These are phyloP conservation scores for Cyclanthera cordifolia DNA, from an alignment of 306 rosid genomes.

Conservation along the genomic window DNA sequence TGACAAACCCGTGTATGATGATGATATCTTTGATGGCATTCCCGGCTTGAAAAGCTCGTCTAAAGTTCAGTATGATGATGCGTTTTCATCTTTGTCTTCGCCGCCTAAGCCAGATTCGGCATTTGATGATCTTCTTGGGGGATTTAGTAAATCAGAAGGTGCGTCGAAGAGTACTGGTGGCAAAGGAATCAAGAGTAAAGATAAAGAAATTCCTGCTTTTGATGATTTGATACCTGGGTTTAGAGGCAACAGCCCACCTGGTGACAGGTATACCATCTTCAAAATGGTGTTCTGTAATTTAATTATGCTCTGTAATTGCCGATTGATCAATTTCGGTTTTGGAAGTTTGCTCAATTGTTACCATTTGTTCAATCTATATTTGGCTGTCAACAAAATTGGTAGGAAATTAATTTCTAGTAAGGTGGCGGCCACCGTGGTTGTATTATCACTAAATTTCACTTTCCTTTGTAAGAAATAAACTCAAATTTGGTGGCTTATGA, in stretches of 20 bases:
- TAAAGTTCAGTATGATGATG: constrained; percentile 39
- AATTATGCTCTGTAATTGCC: background rate
- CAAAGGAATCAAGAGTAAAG: constrained; percentile 36
- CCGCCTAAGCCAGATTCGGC: constrained; percentile 35
- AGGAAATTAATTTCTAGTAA: no score
- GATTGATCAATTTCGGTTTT: background rate
- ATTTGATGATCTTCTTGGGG: constrained; percentile 74
- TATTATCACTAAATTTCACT: background rate
- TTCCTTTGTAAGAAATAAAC: background rate
- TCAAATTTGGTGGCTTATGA: background rate
- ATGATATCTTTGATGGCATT: constrained; percentile 76
- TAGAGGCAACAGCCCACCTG: constrained; percentile 36
- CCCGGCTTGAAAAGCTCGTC: constrained; percentile 68
- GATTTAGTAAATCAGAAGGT: constrained; percentile 60
- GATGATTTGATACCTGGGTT: constrained; percentile 83
- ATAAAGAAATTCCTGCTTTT: constrained; percentile 35
- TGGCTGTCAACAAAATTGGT: no score
- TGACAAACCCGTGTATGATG: constrained; percentile 76
- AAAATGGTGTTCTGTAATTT: background rate
- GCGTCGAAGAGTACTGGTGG: constrained; percentile 36
- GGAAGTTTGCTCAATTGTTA: background rate
- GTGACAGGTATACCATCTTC: constrained; percentile 45
- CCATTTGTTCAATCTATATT: background rate
- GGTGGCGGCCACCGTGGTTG: no score
- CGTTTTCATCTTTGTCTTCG: constrained; percentile 42